Percentiles rank a stretch among this genome's conserved stretches.
Conservation (phyloP, 495 filamentous ascomycete genomes). For the Aspergillus indologenus region DNA sequence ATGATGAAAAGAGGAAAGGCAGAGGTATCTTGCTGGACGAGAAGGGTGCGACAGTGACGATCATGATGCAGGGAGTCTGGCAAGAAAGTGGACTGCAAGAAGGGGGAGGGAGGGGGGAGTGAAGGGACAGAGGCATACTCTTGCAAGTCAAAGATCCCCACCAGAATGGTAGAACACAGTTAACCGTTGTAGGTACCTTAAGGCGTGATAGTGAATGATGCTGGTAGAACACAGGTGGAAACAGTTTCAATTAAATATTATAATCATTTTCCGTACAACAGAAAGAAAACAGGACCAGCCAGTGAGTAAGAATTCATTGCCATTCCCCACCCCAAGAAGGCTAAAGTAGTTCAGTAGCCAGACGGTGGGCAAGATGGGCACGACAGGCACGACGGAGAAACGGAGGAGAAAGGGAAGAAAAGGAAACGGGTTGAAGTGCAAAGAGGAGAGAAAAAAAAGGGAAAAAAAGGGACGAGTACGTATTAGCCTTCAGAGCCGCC, state of each 20-base stretch:
- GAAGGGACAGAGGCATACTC: background rate
- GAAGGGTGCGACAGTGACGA: slow-evolving; percentile 24
- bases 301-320: slow-evolving; percentile 14
- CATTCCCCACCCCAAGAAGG: slow-evolving; percentile 19
- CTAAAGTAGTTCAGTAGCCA: background rate
- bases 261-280: slow-evolving; percentile 9
- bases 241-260: slow-evolving; percentile 19
- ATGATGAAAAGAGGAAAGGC: slow-evolving; percentile 18
- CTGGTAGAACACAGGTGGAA: background rate
- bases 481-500: slow-evolving; percentile 12
- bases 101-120: background rate
- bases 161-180: slow-evolving; percentile 6
- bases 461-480: slow-evolving; percentile 4
- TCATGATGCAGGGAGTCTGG: slow-evolving; percentile 32
- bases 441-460: slow-evolving; percentile 6
- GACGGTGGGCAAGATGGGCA: no score
- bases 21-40: slow-evolving; percentile 7
- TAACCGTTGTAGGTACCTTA: slow-evolving; percentile 14
- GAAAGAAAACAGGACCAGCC: slow-evolving; percentile 23
- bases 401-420: slow-evolving; percentile 14
- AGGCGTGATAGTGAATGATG: background rate
- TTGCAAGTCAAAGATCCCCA: background rate
- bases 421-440: slow-evolving; percentile 11
- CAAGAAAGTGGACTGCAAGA: background rate
- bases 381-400: background rate